Base-by-base conservation (phyloP, 768 basidiomycete genomes). In the Asterophora lycoperdoides region DNA sequence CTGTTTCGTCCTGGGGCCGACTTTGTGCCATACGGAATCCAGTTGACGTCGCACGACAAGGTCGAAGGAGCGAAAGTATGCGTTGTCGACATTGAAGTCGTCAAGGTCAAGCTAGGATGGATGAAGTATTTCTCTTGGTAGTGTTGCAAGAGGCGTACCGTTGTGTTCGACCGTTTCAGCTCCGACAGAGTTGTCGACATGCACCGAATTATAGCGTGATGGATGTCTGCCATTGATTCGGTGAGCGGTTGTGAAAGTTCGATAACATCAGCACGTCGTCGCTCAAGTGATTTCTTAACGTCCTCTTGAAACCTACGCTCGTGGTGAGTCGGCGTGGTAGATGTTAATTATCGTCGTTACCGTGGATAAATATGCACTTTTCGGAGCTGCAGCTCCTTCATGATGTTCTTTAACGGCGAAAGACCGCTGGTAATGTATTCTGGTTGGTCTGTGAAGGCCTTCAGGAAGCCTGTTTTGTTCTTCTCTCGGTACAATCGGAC, bases 361-460 rank as follows among this genome's bases (percentile, higher is more conserved):
- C 95, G 77, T 15, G 96, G 96, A 68, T 89, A 96, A 11, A 99
- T 85, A 59, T 91, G 84, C 5, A 93, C 92, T n/a, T 76, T 83
- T 17, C 89, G 80, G 39, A 98, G 71, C 55, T 93, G 90, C 6
- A 98, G 76, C 63, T 95, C 92, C 52, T 93, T 92, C 80, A 99
- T 83, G 53, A 95, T 87, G 45, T 86, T 93, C 59, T 84, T 88
- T 17, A 99, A 72, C 1, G 96, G 96, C 1, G 90, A 92, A 64
- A 98, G 68, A 1, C 94, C 95, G 53, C 83, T 90, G 0, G 88
- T 93, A 52, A 99, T 96, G 53, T 87, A 82, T 64, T 98, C 96
- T 4, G 95, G 93, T 59, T 97, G 89, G 65, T 98, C 96, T 2
- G 93, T 91, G 62, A 99, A 96, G 0, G 93, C 96, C 66, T 99